These are phyloP conservation scores for Leccinum ochraceum DNA, from an alignment of 768 basidiomycete genomes.

Conservation along the genomic window DNA sequence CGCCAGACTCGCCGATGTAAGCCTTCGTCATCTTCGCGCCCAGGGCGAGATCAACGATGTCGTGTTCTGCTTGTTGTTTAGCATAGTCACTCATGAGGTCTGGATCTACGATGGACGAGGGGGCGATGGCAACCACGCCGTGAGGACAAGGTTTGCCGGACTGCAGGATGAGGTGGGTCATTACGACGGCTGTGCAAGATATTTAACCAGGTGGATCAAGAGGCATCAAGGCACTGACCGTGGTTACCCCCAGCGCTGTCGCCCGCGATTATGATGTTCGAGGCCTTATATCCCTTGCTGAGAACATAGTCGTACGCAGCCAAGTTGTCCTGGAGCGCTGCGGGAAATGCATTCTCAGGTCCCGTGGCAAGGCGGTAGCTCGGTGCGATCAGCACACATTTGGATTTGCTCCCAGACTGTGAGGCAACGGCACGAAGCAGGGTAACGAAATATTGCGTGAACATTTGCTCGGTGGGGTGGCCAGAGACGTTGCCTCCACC, in stretches of 20 bases:
- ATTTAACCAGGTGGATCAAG: neutral
- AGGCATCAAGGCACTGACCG: conserved; percentile 15
- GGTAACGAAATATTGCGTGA: conserved; percentile 2
- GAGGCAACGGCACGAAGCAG: conserved; percentile 15
- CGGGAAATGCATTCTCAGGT: conserved; percentile 26
- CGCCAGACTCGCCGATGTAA: conserved; percentile 19
- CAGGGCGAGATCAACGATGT: neutral
- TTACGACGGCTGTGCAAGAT: conserved; percentile 17
- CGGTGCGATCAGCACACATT: conserved; percentile 22
- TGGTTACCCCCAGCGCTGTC: conserved; percentile 30
- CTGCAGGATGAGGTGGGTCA: conserved; percentile 45
- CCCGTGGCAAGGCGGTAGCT: conserved; percentile 27
- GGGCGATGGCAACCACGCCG: conserved; percentile 60
- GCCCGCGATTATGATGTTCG: conserved; percentile 24
- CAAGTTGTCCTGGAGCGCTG: conserved; percentile 22
- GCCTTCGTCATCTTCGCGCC: neutral
- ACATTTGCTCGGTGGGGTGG: conserved; percentile 13
- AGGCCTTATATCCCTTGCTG: conserved; percentile 20
- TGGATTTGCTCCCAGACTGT: neutral
- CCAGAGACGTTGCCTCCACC: conserved; percentile 24
- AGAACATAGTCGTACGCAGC: conserved; percentile 30
- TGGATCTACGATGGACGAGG: conserved; percentile 18
- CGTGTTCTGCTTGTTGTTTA: neutral
- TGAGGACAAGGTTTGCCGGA: conserved; percentile 49
- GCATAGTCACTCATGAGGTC: conserved; percentile 3